Evolutionary conservation across 331 rosid genomes (phyloP), one percentile per base, ranked within the genome.

Genomic region (Prunus yedoensis): DNA sequence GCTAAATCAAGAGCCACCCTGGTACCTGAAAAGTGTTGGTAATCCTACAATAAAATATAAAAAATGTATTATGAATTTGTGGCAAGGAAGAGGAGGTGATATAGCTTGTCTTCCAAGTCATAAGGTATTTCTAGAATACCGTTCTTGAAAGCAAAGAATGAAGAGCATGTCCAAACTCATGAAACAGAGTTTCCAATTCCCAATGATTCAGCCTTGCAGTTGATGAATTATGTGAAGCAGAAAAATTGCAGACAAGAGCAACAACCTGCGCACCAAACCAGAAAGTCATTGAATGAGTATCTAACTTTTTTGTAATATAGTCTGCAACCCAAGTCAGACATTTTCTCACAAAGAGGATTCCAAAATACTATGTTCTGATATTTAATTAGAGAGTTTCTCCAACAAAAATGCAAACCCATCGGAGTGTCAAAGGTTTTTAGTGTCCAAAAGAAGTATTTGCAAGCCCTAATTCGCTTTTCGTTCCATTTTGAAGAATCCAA

Each of bases 161-260:
- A 85, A 94, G 98, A 68, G 97, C 98, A 68, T 94, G 98, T 70
- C 98, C 98, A 88, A 94, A 94, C 87, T 94, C 95, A 35, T 90
- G 95, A 78, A 94, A 94, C 62, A 91, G 90, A 56, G 96, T 91
- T 84, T 94, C 97, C 78, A 94, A 64, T 78, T 94, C 98, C 74
- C 80, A 85, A 38, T 85, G 96, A 85, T 79, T 90, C 73, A 94
- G 96, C 83, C 85, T 86, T 63, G 82, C 90, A 12, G 85, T 78
- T 52, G 93, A 87, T 32, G 88, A 79, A 82, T 80, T 83, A 6
- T 17, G 38, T 2, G 96, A 85, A 72, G 92, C 83, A 21, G 89
- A 70, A 88, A 94, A 91, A 87, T 90, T 90, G 76, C 96, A 91
- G 62, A 94, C 92, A 79, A 91, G 97, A 73, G 93, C 97, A 52